These are phyloP conservation scores for sunflower (Helianthus annuus) DNA, from an alignment of 129 eudicot genomes.

Conservation along the genomic window DNA sequence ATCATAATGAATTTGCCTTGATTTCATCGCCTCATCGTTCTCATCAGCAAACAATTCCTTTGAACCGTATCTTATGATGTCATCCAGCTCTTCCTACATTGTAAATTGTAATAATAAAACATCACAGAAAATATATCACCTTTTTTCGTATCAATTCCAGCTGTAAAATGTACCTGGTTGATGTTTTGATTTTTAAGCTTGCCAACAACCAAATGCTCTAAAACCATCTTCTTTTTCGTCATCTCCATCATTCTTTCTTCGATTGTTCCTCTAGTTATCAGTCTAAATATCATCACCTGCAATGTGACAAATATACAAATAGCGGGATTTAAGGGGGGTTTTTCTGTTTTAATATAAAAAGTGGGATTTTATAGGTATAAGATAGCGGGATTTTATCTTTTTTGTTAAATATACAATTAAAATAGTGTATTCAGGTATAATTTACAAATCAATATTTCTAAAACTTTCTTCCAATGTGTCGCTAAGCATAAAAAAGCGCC, in stretches of 20 bases:
- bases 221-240: constrained; percentile 96
- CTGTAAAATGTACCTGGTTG: constrained; percentile 61
- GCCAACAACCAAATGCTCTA: constrained; percentile 96
- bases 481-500: too few relatives aligned
- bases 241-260: constrained; percentile 99
- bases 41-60: constrained; percentile 94
- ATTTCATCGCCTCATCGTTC: constrained; percentile 78
- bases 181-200: constrained; percentile 87
- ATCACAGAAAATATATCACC: too few relatives aligned
- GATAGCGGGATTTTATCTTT: too few relatives aligned
- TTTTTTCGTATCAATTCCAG: neutral
- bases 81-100: constrained; percentile 92
- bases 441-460: too few relatives aligned
- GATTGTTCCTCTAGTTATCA: constrained; percentile 86
- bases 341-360: too few relatives aligned
- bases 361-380: too few relatives aligned
- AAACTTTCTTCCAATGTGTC: too few relatives aligned
- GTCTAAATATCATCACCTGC: constrained; percentile 96
- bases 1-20: constrained; percentile 94
- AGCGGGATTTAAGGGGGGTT: too few relatives aligned
- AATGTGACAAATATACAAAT: constrained; percentile 10
- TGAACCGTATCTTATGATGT: constrained; percentile 94
- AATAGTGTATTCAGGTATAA: too few relatives aligned
- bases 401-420: too few relatives aligned
- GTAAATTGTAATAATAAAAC: constrained; percentile 16